These are phyloP conservation scores for Acarospora socialis DNA, from an alignment of 2,329 filamentous ascomycete species.

Conservation along the genomic window DNA sequence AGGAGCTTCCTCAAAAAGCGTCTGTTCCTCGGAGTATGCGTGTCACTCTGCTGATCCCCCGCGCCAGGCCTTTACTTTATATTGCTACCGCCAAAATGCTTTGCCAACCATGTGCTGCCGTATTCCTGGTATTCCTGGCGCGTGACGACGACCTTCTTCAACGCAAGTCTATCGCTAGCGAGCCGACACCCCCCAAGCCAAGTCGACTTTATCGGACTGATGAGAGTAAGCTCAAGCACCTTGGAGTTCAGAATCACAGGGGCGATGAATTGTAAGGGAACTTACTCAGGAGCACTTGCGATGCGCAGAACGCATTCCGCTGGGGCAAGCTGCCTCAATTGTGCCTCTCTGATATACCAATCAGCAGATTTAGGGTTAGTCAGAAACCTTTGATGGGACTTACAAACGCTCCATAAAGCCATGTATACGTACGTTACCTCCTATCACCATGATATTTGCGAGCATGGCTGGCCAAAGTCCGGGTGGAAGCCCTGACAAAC, in stretches of 20 bases:
- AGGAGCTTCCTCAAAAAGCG: too few species aligned
- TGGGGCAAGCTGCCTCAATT: conserved; percentile 56
- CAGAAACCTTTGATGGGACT: conserved; percentile 12
- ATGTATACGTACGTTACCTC: conserved; percentile 65
- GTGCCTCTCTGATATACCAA: conserved; percentile 36
- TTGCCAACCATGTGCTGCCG: conserved; percentile 59
- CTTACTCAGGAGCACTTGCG: conserved; percentile 48
- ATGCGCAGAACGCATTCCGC: conserved; percentile 68
- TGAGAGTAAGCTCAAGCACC: conserved; percentile 4
- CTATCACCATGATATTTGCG: conserved; percentile 77
- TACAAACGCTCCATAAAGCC: conserved; percentile 69
- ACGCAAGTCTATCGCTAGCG: conserved; percentile 49
- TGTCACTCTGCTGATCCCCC: too few species aligned
- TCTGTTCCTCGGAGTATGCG: too few species aligned
- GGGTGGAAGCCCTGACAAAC: conserved; percentile 58
- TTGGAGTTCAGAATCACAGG: too few species aligned
- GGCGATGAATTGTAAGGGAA: conserved; percentile 10
- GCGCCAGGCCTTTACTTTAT: too few species aligned
- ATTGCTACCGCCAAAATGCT: too few species aligned
- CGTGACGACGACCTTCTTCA: conserved; percentile 60
- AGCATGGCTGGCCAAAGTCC: conserved; percentile 72
- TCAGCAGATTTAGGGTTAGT: conserved; percentile 14
- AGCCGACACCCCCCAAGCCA: conserved; percentile 77
- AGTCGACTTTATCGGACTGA: conserved; percentile 56
- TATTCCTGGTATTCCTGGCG: conserved; percentile 83